Evolutionary conservation across 23 red algal genomes (phyloP).

Genomic region (Chondrus crispus): DNA sequence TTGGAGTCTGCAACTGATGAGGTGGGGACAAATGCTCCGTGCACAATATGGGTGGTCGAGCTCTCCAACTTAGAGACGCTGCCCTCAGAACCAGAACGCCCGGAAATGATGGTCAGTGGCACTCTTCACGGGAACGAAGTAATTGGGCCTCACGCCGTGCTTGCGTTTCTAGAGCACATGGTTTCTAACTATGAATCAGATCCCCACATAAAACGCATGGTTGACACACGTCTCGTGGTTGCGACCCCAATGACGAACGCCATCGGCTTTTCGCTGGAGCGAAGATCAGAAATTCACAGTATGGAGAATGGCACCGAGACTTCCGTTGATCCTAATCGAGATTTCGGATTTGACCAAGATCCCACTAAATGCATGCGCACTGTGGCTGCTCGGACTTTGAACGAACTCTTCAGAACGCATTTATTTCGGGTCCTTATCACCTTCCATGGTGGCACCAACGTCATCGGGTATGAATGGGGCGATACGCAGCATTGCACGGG

Average conservation of each 20-base stretch:
- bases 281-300: slow-evolving; percentile 21
- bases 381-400: slow-evolving; percentile 74
- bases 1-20: background rate
- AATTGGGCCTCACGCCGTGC: slow-evolving; percentile 64
- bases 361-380: slow-evolving; percentile 79
- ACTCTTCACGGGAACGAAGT: slow-evolving; percentile 90
- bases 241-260: slow-evolving; percentile 77
- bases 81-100: slow-evolving; percentile 28
- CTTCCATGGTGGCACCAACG: slow-evolving; percentile 96
- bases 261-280: slow-evolving; percentile 42
- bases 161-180: slow-evolving; percentile 64
- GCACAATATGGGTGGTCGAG: slow-evolving; percentile 80
- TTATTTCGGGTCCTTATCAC: slow-evolving; percentile 83
- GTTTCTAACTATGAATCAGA: slow-evolving; percentile 30
- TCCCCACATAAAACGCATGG: slow-evolving; percentile 30
- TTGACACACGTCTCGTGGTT: slow-evolving; percentile 56
- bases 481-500: slow-evolving; percentile 79
- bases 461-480: slow-evolving; percentile 98
- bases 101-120: slow-evolving; percentile 81
- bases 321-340: slow-evolving; percentile 82
- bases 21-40: slow-evolving; percentile 35
- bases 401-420: slow-evolving; percentile 79
- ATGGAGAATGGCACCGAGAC: background rate
- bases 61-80: slow-evolving; percentile 38
- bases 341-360: slow-evolving; percentile 92